These are phyloP conservation scores for Halteria grandinella DNA, from an alignment of 73 alveolate species.

Conservation along the genomic window DNA sequence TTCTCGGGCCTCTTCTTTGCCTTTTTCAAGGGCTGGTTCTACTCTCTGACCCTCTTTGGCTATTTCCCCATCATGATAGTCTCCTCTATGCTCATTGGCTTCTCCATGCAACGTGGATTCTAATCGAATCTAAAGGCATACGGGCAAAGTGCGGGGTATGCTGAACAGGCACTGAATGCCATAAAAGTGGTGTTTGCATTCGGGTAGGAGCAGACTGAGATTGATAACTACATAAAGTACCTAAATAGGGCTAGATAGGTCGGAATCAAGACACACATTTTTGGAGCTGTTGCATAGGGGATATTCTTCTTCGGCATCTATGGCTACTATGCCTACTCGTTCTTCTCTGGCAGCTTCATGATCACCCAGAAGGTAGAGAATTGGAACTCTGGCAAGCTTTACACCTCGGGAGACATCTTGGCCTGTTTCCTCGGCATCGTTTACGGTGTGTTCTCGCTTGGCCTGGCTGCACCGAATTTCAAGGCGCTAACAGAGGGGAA, in stretches of 20 bases:
- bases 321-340: slow-evolving; percentile 48
- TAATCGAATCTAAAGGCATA: background rate
- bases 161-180: slow-evolving; percentile 29
- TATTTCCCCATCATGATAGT: slow-evolving; percentile 57
- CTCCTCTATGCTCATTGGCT: background rate
- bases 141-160: background rate
- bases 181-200: slow-evolving; percentile 25
- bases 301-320: background rate
- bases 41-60: slow-evolving; percentile 57
- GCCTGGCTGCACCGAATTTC: slow-evolving; percentile 16
- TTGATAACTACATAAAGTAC: background rate
- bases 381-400: background rate
- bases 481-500: slow-evolving; percentile 36
- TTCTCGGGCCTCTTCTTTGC: no score
- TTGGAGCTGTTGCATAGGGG: background rate
- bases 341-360: slow-evolving; percentile 32
- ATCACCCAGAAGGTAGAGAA: background rate
- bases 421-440: slow-evolving; percentile 27
- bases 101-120: background rate
- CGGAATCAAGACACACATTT: background rate
- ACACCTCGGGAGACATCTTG: slow-evolving; percentile 39
- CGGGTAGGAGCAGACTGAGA: slow-evolving; percentile 5
- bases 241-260: background rate
- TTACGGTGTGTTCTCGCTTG: slow-evolving; percentile 23
- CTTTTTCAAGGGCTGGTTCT: slow-evolving; percentile 67